These are phyloP conservation scores for Calycina herbarum DNA, from an alignment of 2,329 filamentous ascomycete species.

Conservation along the genomic window DNA sequence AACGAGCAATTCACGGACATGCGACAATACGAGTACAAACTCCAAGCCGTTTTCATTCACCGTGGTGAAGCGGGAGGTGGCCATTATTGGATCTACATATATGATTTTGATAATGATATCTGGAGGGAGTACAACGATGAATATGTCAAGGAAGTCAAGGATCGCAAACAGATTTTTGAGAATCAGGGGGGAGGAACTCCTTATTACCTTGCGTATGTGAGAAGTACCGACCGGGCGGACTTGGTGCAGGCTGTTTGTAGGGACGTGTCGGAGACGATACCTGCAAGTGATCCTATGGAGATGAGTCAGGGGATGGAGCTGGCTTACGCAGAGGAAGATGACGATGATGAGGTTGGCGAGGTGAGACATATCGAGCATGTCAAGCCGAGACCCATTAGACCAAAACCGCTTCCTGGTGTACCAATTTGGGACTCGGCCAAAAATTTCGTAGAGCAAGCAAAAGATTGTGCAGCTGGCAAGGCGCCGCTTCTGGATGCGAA, in stretches of 20 bases:
- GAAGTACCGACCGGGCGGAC: constrained; percentile 61
- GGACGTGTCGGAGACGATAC: constrained; percentile 34
- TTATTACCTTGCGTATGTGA: constrained; percentile 82
- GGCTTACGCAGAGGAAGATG: constrained; percentile 18
- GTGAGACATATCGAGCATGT: constrained; percentile 27
- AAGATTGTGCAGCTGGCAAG: background rate
- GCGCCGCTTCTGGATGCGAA: background rate
- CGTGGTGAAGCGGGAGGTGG: constrained; percentile 70
- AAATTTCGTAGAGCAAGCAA: too few relatives aligned
- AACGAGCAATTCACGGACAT: constrained; percentile 61
- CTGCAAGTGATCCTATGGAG: constrained; percentile 16
- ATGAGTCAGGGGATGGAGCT: constrained; percentile 14
- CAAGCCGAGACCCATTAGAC: constrained; percentile 27
- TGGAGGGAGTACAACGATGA: constrained; percentile 97
- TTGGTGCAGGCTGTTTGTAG: constrained; percentile 58
- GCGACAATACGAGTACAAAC: constrained; percentile 69
- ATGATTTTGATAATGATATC: constrained; percentile 75
- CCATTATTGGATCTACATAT: constrained; percentile 90
- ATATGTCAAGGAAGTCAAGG: constrained; percentile 66
- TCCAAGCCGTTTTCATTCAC: constrained; percentile 94
- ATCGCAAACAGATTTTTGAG: constrained; percentile 67
- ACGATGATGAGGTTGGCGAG: constrained; percentile 14
- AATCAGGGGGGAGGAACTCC: constrained; percentile 72
- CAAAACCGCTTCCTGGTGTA: constrained; percentile 21
- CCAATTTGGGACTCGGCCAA: background rate